Evolutionary conservation across 352 stramenopile species (phyloP), one percentile per base, ranked within the genome.

Genomic region (Phytophthora hibernalis): DNA sequence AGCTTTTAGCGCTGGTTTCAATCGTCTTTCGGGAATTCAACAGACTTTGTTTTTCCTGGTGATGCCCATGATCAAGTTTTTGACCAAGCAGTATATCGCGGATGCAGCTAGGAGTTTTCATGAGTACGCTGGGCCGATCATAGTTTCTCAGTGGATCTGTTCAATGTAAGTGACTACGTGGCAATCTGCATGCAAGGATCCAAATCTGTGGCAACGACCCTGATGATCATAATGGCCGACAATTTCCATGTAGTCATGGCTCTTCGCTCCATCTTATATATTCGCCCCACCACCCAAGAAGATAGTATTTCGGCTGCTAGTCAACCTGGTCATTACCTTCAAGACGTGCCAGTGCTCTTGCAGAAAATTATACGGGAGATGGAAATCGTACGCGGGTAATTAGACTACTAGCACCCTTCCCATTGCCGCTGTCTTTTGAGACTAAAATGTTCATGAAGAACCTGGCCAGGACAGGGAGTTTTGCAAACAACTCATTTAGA

Each of bases 1-100:
- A 1, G 4, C 44, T 22, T 70, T 70, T 15, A 67, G 53, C 21
- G 67, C 52, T 15, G 12, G 61, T 15, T 68, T 72, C 37, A 58
- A 42, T 33, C 30, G 42, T 12, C 33, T 58, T 1, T 50, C 57
- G 12, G 30, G 49, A 10, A 13, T 60, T n/a, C 37, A 68, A 3
- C 65, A 72, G 15, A 47, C 37, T 7, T 40, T 24, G 5, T n/a
- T n/a, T n/a, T n/a, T n/a, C n/a, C n/a, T n/a, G n/a, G n/a, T n/a
- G n/a, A n/a, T n/a, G n/a, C n/a, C n/a, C n/a, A n/a, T n/a, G n/a
- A n/a, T n/a, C n/a, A 5, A 6, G 24, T 28, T 28, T 8, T n/a
- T 63, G 12, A 47, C 68, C 5, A 61, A 65, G 12, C 26, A 13
- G 0, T 13, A 30, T 0, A 54, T n/a, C n/a, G n/a, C n/a, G n/a